Conservation (phyloP, 2,329 filamentous ascomycete species). For the Fusarium scirpi region DNA sequence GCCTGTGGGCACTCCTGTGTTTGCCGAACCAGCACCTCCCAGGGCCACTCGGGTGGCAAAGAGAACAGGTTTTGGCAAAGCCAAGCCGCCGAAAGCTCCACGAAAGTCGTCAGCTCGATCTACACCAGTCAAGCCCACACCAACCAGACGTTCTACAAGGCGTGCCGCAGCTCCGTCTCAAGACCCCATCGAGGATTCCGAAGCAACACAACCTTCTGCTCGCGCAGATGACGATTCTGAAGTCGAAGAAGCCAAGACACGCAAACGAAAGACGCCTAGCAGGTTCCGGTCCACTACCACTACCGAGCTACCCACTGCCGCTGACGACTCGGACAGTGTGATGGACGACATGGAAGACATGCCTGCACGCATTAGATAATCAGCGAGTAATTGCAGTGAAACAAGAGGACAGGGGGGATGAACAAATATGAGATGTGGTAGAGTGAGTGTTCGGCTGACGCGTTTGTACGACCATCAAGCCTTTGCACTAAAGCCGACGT, state of each 20-base stretch:
- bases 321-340: conserved; percentile 50
- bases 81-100: conserved; percentile 35
- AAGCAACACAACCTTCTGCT: conserved; percentile 24
- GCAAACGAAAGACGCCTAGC: conserved; percentile 47
- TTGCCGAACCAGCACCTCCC: conserved; percentile 43
- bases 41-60: conserved; percentile 45
- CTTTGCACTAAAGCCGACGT: conserved; percentile 7
- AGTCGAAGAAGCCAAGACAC: conserved; percentile 44
- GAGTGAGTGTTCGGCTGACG: conserved; percentile 5
- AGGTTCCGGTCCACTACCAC: conserved; percentile 45
- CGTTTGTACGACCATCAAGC: conserved; percentile 20
- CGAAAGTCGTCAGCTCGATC: conserved; percentile 41
- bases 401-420: not conserved
- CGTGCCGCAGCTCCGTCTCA: conserved; percentile 44
- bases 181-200: conserved; percentile 51
- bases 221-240: conserved; percentile 42
- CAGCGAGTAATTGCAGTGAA: not conserved
- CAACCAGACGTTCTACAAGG: conserved; percentile 39
- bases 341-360: conserved; percentile 62
- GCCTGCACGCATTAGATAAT: conserved; percentile 48
- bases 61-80: conserved; percentile 40
- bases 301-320: conserved; percentile 17
- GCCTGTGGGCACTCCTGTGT: conserved; percentile 18
- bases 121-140: conserved; percentile 43
- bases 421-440: conserved; percentile 1